Percentiles rank a stretch among this genome's conserved stretches.
These are phyloP conservation scores for Collybia sordida DNA, from an alignment of 768 basidiomycete genomes.

Conservation along the genomic window DNA sequence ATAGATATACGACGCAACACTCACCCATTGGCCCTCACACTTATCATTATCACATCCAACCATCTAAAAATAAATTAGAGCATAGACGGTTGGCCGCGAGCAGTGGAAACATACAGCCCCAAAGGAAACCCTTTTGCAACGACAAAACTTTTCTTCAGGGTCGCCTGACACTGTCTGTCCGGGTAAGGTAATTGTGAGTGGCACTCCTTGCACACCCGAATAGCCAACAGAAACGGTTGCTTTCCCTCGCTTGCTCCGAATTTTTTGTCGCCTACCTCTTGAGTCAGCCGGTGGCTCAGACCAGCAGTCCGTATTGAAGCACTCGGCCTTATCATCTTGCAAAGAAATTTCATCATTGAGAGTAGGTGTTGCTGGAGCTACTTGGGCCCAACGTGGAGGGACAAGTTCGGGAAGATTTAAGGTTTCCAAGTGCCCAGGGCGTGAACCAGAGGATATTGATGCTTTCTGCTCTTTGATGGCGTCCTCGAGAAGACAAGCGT, in stretches of 20 bases:
- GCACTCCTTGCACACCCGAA: constrained; percentile 13
- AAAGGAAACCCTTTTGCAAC: constrained; percentile 76
- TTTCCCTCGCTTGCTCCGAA: neutral
- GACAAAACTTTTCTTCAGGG: constrained; percentile 65
- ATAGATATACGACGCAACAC: constrained; percentile 23
- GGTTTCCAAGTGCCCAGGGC: constrained; percentile 35
- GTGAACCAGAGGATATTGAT: constrained; percentile 34
- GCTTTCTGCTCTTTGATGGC: constrained; percentile 50
- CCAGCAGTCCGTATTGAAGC: too few species aligned
- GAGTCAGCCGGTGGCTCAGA: constrained; percentile 9
- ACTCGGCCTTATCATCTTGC: too few species aligned
- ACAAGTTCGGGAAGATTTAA: constrained; percentile 63
- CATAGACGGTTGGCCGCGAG: constrained; percentile 6
- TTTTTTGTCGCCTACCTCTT: neutral
- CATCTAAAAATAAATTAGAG: constrained; percentile 52
- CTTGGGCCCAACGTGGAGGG: constrained; percentile 52
- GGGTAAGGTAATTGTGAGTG: constrained; percentile 37
- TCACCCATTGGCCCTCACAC: constrained; percentile 83
- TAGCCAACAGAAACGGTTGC: neutral
- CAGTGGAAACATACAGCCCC: constrained; percentile 65
- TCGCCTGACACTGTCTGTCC: constrained; percentile 18
- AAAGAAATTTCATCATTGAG: constrained; percentile 30
- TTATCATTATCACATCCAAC: constrained; percentile 76
- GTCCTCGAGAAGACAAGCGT: constrained; percentile 76
- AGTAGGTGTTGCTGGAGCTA: constrained; percentile 40